Evolutionary conservation across 176 grass and related monocot species (phyloP).

Genomic region (Coix lacrymajobi): DNA sequence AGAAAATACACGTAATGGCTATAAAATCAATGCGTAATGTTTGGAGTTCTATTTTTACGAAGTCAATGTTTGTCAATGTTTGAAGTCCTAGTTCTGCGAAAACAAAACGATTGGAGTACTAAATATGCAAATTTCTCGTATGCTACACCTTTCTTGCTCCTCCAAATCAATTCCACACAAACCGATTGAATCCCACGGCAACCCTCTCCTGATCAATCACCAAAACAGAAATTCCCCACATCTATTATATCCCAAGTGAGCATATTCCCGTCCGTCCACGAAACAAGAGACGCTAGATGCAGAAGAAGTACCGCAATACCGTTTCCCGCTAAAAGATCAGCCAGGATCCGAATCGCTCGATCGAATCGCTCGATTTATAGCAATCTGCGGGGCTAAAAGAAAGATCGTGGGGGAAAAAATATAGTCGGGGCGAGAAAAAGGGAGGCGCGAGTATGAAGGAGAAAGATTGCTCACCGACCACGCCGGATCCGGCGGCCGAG

Average conservation of each 20-base stretch:
- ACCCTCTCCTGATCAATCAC: not conserved
- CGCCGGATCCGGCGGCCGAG: conserved; percentile 62
- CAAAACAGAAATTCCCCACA: not conserved
- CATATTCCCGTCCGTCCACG: not conserved
- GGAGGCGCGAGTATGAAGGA: not conserved
- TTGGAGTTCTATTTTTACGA: too few species aligned
- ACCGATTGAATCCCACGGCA: not conserved
- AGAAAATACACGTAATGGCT: too few species aligned
- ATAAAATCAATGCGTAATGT: too few species aligned
- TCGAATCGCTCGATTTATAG: not conserved
- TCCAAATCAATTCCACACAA: not conserved
- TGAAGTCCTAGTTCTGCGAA: too few species aligned
- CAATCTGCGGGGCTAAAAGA: not conserved
- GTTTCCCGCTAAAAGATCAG: not conserved
- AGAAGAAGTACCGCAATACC: not conserved
- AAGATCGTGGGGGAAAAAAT: not conserved
- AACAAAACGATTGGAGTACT: too few species aligned
- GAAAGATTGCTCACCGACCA: conserved; percentile 56
- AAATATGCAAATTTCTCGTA: too few species aligned
- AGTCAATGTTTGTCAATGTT: too few species aligned
- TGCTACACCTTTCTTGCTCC: not conserved
- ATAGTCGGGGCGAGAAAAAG: not conserved
- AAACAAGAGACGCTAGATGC: not conserved
- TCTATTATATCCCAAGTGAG: not conserved
- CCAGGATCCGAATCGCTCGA: too few species aligned